Conservation (phyloP, 1,284 basidiomycete species). For the Rugosomyces carneus region DNA sequence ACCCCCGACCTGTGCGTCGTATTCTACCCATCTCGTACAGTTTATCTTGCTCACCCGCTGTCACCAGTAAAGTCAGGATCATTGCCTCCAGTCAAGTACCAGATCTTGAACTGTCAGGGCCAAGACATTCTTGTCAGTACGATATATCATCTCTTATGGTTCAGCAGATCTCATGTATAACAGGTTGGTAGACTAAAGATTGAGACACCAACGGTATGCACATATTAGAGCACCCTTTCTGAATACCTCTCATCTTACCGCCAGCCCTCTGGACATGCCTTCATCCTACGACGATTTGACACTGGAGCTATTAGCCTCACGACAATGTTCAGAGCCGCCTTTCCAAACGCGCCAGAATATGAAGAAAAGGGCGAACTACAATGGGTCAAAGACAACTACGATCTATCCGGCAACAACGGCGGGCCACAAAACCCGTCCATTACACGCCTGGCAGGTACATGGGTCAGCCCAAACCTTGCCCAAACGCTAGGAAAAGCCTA, state of each 20-base stretch:
- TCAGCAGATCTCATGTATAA: slow-evolving; percentile 4
- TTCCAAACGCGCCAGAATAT: slow-evolving; percentile 76
- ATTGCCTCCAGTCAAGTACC: slow-evolving; percentile 71
- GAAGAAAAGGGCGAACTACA: slow-evolving; percentile 81
- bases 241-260: slow-evolving; percentile 16
- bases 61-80: slow-evolving; percentile 27
- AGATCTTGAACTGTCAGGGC: slow-evolving; percentile 76
- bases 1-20: slow-evolving; percentile 27
- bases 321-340: slow-evolving; percentile 97
- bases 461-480: slow-evolving; percentile 78
- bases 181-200: slow-evolving; percentile 92
- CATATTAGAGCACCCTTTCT: slow-evolving; percentile 10
- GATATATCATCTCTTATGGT: slow-evolving; percentile 3
- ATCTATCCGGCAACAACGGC: slow-evolving; percentile 80
- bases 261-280: slow-evolving; percentile 77
- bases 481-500: slow-evolving; percentile 63
- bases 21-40: slow-evolving; percentile 4
- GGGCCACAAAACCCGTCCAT: slow-evolving; percentile 51
- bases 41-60: slow-evolving; percentile 7
- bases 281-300: slow-evolving; percentile 93
- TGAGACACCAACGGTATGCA: slow-evolving; percentile 66
- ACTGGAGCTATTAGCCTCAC: slow-evolving; percentile 93
- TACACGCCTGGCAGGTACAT: slow-evolving; percentile 84
- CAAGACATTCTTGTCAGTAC: slow-evolving; percentile 73
- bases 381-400: slow-evolving; percentile 81